Evolutionary conservation across 257 asterid species (phyloP).

Genomic region (Apocynum venetum): DNA sequence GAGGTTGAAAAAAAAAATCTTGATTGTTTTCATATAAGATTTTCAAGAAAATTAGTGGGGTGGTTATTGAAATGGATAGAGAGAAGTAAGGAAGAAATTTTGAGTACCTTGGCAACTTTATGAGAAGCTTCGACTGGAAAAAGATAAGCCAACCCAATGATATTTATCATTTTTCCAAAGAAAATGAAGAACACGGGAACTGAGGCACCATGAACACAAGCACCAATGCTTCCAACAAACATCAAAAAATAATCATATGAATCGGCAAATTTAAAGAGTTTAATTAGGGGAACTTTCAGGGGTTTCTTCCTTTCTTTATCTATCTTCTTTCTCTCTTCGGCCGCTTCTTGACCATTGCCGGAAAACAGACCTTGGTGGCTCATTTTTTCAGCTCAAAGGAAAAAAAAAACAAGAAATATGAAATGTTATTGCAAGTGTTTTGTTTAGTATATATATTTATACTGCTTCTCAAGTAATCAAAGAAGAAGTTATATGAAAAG

Average conservation of each 20-base stretch:
- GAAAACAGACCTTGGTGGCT: slow-evolving; percentile 18
- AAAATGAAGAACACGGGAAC: slow-evolving; percentile 94
- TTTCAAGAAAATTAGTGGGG: too few relatives aligned
- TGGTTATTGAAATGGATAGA: background rate
- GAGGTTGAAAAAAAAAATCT: too few relatives aligned
- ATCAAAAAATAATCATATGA: slow-evolving; percentile 65
- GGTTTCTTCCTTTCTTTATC: background rate
- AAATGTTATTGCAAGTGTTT: background rate
- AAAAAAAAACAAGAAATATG: too few relatives aligned
- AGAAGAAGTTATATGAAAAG: too few relatives aligned
- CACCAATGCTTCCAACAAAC: slow-evolving; percentile 73
- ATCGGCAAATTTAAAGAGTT: slow-evolving; percentile 74
- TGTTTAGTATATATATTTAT: background rate
- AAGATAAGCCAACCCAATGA: slow-evolving; percentile 83
- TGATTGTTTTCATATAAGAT: too few relatives aligned
- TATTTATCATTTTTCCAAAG: slow-evolving; percentile 81
- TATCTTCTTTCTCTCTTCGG: slow-evolving; percentile 15
- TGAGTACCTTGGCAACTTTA: slow-evolving; percentile 61
- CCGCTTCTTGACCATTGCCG: background rate
- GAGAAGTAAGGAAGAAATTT: background rate
- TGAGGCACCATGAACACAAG: slow-evolving; percentile 92
- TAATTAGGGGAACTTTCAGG: slow-evolving; percentile 39
- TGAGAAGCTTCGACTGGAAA: slow-evolving; percentile 82
- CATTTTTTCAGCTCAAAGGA: background rate
- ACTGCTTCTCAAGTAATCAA: background rate